Base-by-base conservation (phyloP, 2,329 filamentous ascomycete species). In the Fusarium sarcochroum region DNA sequence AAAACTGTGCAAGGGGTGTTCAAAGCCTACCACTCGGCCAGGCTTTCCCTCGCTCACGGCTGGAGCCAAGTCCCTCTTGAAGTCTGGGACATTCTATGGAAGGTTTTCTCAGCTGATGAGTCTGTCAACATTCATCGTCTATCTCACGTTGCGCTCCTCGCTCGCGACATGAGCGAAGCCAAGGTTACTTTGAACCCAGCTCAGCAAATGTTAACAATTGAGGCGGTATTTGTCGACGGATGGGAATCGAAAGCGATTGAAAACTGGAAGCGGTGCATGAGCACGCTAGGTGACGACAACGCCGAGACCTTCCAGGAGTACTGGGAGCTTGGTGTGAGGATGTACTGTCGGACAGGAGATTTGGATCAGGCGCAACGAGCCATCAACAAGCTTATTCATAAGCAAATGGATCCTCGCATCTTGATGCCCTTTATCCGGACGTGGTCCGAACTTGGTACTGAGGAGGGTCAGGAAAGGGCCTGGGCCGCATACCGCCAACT, bases 391-490 rank as follows among this genome's bases (percentile, higher is more conserved):
- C 82, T 91, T 4, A 79, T 90, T 13, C 76, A 83, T 20, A 79
- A 84, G 15, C 73, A 81, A 4, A 80, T 78, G 52, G 83, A 90
- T 57, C 80, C 86, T 20, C 84, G 88, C 7, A 84, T 90, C 42
- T 78, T 91, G 55, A 80, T 94, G 63, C 87, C 89, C 15, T 84
- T 96, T n/a, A 91, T 97, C 58, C 84, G 86, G 38, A 87, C 90
- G 9, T 90, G 88, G 78, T 88, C 88, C 2, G 84, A 86, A 14
- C 74, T 84, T 6, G 81, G 82, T 4, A 84, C 76, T 47, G 82
- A 75, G 60, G 85, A 81, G 23, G 73, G 75, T 7, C 83, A 83
- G 27, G 79, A 85, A 18, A 83, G 84, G 65, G 92, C 92, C 0
- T 95, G 91, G 88, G 79, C 84, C 23, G 77, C 87, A 2, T 96